Base-by-base conservation (phyloP, 169 alveolate genomes). In the Fabrea salina region DNA sequence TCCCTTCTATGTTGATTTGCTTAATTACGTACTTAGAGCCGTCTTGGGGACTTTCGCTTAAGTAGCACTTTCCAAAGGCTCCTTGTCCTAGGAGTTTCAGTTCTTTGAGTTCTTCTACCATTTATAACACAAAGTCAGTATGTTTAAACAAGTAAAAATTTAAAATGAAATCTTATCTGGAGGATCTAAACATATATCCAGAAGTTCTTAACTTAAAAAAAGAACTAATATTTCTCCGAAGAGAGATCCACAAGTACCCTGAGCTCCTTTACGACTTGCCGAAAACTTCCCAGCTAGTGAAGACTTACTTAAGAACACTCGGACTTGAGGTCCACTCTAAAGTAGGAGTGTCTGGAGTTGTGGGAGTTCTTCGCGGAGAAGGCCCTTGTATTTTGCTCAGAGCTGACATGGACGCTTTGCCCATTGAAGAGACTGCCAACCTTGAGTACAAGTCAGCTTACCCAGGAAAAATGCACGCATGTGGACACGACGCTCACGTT, bases 41-140 rank as follows among this genome's bases (percentile, higher is more conserved):
- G 64, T 87, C 95, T 22, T 76, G 58, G 19, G 27, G 6, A 59
- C 84, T 79, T 33, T 86, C 81, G 22, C 84, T 85, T 56, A 90
- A 51, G 54, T 79, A 90, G n/a, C 89, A 94, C 66, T 81, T 86
- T 7, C 95, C 97, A 74, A 76, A 89, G 22, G 94, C 79, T 16
- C 95, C 96, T 76, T 86, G 91, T 8, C 97, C 97, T 39, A 89
- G 57, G 25, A 86, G 84, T 33, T 86, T 85, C 6, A 88, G 67
- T 64, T 86, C 82, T 75, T 86, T 89, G 67, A 47, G 56, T 1
- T 47, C n/a, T n/a, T n/a, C n/a, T n/a, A n/a, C n/a, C n/a, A n/a
- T n/a, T n/a, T n/a, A n/a, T n/a, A n/a, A n/a, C n/a, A n/a, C n/a
- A n/a, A n/a, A n/a, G n/a, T n/a, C n/a, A n/a, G n/a, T n/a, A n/a